A percentile compares a stretch with the other conserved stretches of the same genome.
Conservation (phyloP, 176 grass and related monocot species). For the Cymbopogon citratus region DNA sequence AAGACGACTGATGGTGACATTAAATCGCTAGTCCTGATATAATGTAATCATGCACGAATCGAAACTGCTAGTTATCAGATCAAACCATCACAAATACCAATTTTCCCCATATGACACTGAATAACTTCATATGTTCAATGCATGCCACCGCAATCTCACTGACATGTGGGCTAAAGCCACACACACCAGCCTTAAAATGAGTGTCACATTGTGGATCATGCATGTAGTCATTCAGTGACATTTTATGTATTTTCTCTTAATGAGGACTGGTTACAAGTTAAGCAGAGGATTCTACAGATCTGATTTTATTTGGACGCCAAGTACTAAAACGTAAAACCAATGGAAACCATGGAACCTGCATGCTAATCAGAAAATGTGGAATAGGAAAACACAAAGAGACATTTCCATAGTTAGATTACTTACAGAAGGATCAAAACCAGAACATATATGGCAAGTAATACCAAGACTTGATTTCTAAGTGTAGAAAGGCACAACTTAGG, state of each 20-base stretch:
- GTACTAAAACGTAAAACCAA: constrained; percentile 5
- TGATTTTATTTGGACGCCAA: constrained; percentile 2
- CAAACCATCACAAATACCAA: not conserved
- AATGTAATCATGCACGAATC: not conserved
- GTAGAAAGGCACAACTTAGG: not conserved
- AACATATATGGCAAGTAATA: not conserved
- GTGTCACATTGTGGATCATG: not conserved
- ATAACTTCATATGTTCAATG: not conserved
- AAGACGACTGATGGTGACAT: not conserved
- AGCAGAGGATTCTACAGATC: not conserved
- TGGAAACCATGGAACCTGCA: constrained; percentile 13
- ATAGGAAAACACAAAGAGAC: not conserved
- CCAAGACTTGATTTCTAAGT: not conserved
- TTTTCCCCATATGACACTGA: not conserved
- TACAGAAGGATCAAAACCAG: not conserved
- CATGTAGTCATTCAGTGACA: not conserved
- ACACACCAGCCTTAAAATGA: not conserved
- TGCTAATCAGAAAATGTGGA: not conserved
- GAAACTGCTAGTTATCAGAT: not conserved
- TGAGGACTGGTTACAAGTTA: not conserved
- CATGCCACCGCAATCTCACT: not conserved
- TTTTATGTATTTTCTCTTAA: not conserved
- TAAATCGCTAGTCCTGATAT: not conserved
- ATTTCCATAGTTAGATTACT: not conserved
- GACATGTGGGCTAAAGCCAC: not conserved